Evolutionary conservation across 495 filamentous ascomycete genomes (phyloP), one percentile per base, ranked within the genome.

Genomic region (Mytilinidion resinicola): DNA sequence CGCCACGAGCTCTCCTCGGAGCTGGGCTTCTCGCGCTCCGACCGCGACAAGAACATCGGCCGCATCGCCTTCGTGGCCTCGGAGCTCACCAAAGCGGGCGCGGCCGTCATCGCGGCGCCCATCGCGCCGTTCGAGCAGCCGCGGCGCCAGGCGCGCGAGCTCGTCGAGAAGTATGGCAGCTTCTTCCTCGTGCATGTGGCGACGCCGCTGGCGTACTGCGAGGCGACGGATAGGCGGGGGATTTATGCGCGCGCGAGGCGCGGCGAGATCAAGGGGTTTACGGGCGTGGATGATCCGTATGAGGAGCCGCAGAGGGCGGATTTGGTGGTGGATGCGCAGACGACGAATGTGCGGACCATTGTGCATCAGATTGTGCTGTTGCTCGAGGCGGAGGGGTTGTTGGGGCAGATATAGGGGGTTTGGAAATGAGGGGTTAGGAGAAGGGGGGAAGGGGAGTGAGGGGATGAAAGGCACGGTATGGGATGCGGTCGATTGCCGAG

Each of bases 181-280:
- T 96, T 96, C 78, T 96, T 87, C 78, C 85, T 97, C 48, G 82
- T 98, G 52, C 93, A 98, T 76, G 93, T 98, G 21, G 88, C 88
- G 20, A 98, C 93, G 55, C 85, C 88, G 53, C 82, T 98, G 52
- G 90, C 95, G 76, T 80, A 90, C 78, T 88, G 85, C 73, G 93
- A 98, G 80, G 85, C 86, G 81, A 96, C 91, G 54, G 93, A 98
- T 74, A 95, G 89, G 82, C 80, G 84, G 59, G 95, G 93, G 21
- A 86, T 96, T 64, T 98, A 98, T 74, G 80, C 76, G 21, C 82
- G 83, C 74, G 93, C 93, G 12, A 82, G 95, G 52, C 79, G 74
- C 9, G 93, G 93, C 14, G 90, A 96, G 80, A 95, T 98, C 76
- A 93, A 90, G 84, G 91, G 91, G 35, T 98, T 98, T 79, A 98